Base-by-base conservation (phyloP, 345 rosid genomes). In the Salix suchowensis region DNA sequence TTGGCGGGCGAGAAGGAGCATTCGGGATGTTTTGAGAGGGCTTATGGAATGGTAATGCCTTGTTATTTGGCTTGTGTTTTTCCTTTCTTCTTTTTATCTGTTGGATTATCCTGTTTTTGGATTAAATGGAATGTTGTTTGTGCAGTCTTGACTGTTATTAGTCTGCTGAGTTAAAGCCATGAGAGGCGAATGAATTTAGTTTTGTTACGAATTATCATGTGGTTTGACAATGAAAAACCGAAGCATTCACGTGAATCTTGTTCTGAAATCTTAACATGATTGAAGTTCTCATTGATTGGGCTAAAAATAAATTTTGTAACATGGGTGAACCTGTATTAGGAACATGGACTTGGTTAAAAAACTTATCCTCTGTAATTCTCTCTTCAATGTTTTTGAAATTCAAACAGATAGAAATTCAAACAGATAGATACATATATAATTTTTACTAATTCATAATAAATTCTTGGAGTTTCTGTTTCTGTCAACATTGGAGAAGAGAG, bases 31-130 rank as follows among this genome's bases (percentile, higher is more conserved):
- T 34, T 86, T 74, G 73, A 65, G 69, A 73, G 79, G 36, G 77
- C 86, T 70, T 85, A 73, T 81, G 85, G 82, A 62, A 86, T 48
- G 94, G 94, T 91, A 78, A 81, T 42, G 11, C 16, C 7, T 24
- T 61, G 16, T 54, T 13, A 61, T 62, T 26, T 62, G 13, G 58
- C 46, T 66, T 14, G 2, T 66, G 13, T 34, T 4, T 8, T 67
- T 9, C 0, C 13, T 15, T 39, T 11, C 19, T 74, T 13, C 14
- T 40, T 40, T 12, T 40, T 10, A 40, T 28, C 68, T 24, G 39
- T 1, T 30, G 16, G 19, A 26, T 14, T 65, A 18, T 24, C 7
- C 28, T 30, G 36, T 0, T 7, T 19, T 54, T 19, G 7, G 9
- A 54, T 6, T 6, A 54, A 54, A 54, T 54, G 60, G 60, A 21